Evolutionary conservation across 768 basidiomycete genomes (phyloP).

Genomic region (Tephrocybe sp.): DNA sequence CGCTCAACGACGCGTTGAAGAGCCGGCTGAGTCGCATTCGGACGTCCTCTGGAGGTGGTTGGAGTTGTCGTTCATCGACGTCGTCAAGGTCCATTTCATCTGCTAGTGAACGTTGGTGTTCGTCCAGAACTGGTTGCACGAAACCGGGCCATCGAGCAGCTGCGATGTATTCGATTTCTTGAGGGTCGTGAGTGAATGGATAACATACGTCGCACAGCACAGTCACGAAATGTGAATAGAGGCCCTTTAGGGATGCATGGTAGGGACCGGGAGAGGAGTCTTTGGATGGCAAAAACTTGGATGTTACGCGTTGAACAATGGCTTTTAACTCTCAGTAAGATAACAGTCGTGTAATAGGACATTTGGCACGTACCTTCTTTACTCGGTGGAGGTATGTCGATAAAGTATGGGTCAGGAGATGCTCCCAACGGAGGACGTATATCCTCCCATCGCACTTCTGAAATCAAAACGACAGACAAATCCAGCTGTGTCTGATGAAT

Average conservation of each 20-base stretch:
- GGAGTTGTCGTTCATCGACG: constrained; percentile 17
- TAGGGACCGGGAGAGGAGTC: constrained; percentile 32
- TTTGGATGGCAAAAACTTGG: constrained; percentile 31
- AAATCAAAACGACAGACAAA: constrained; percentile 62
- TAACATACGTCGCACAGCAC: constrained; percentile 61
- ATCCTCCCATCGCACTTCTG: constrained; percentile 69
- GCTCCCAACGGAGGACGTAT: constrained; percentile 70
- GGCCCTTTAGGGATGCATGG: constrained; percentile 52
- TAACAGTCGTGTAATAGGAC: neutral
- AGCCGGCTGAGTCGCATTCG: constrained; percentile 65
- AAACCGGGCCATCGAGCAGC: constrained; percentile 84
- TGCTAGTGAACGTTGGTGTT: constrained; percentile 27
- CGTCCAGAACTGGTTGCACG: constrained; percentile 64
- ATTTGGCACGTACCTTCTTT: constrained; percentile 53
- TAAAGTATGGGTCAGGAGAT: constrained; percentile 69
- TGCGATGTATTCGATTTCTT: constrained; percentile 74
- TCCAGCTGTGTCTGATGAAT: constrained; percentile 53
- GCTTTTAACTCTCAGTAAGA: constrained; percentile 20
- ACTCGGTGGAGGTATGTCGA: constrained; percentile 51
- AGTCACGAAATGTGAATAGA: constrained; percentile 65
- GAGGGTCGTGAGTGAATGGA: constrained; percentile 63
- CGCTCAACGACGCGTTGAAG: constrained; percentile 62
- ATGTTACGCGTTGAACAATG: constrained; percentile 35
- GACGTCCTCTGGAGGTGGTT: constrained; percentile 51
- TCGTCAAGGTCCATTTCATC: constrained; percentile 23